These are phyloP conservation scores for Colletotrichum costaricense DNA, from an alignment of 2,329 filamentous ascomycete genomes.

Conservation along the genomic window DNA sequence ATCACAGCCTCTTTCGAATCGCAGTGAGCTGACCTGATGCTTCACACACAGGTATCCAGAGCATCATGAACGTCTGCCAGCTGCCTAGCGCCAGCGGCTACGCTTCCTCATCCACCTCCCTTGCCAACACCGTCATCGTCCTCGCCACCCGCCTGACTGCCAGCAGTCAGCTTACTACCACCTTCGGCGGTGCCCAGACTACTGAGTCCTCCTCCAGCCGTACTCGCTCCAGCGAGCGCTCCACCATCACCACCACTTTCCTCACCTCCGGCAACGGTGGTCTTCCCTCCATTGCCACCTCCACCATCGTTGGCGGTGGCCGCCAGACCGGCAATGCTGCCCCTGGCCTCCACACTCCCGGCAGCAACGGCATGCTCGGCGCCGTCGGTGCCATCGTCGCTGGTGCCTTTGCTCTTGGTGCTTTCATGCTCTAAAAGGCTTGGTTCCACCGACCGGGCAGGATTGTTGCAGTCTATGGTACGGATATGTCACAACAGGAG, in stretches of 20 bases:
- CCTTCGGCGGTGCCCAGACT: slow-evolving; percentile 39
- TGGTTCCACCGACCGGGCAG: not conserved
- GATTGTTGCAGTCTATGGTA: slow-evolving; percentile 6
- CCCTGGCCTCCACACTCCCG: slow-evolving; percentile 16
- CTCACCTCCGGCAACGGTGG: slow-evolving; percentile 30
- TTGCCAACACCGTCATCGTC: slow-evolving; percentile 44
- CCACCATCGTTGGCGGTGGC: slow-evolving; percentile 26
- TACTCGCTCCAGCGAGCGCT: slow-evolving; percentile 8
- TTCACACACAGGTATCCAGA: slow-evolving; percentile 45
- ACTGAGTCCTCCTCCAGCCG: slow-evolving; percentile 1
- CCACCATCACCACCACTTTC: slow-evolving; percentile 33
- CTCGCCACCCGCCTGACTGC: slow-evolving; percentile 46
- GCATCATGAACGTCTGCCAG: slow-evolving; percentile 48
- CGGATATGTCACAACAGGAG: not conserved
- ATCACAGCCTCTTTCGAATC: not conserved
- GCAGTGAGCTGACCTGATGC: not conserved
- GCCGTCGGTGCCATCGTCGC: slow-evolving; percentile 28
- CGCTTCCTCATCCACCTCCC: slow-evolving; percentile 37
- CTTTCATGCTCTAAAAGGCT: slow-evolving; percentile 33
- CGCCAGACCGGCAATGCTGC: slow-evolving; percentile 31
- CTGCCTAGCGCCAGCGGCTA: slow-evolving; percentile 46
- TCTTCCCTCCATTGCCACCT: slow-evolving; percentile 32
- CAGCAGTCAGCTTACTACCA: slow-evolving; percentile 48
- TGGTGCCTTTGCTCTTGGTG: slow-evolving; percentile 30
- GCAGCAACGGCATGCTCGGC: slow-evolving; percentile 27